Evolutionary conservation across 2,329 filamentous ascomycete species (phyloP).

Genomic region (Metarhizium rileyi): DNA sequence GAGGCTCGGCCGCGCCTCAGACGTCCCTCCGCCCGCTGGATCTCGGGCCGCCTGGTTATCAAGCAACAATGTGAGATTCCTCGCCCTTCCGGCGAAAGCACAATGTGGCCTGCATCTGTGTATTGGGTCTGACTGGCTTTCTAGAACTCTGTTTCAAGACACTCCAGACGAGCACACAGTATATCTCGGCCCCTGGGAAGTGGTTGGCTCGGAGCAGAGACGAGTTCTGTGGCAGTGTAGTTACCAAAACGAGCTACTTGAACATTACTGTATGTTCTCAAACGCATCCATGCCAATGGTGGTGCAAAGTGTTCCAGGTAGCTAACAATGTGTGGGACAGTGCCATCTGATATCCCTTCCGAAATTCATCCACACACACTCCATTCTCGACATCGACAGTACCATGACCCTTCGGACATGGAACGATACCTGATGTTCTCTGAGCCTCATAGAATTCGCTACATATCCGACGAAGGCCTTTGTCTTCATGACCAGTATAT

Average conservation of each 20-base stretch:
- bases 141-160: constrained; percentile 40
- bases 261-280: constrained; percentile 39
- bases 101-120: background rate
- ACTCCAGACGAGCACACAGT: constrained; percentile 38
- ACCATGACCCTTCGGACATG: constrained; percentile 38
- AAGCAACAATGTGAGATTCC: constrained; percentile 39
- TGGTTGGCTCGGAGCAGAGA: constrained; percentile 36
- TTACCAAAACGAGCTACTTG: constrained; percentile 40
- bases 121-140: constrained; percentile 11
- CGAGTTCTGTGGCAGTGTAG: constrained; percentile 44
- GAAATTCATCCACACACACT: constrained; percentile 39
- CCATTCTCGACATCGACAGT: constrained; percentile 40
- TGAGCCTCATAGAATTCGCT: constrained; percentile 37
- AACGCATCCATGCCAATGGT: too few species aligned
- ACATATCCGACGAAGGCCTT: constrained; percentile 35
- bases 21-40: constrained; percentile 36
- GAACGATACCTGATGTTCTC: constrained; percentile 39
- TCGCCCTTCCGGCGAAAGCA: background rate
- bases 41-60: constrained; percentile 42
- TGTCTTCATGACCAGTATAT: constrained; percentile 38
- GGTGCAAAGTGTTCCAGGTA: background rate
- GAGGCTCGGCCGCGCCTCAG: constrained; percentile 22
- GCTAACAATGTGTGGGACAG: constrained; percentile 17
- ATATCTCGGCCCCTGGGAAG: constrained; percentile 44
- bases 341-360: constrained; percentile 34